Conservation (phyloP, 139 green algal genomes). For the Tetraselmis striata region DNA sequence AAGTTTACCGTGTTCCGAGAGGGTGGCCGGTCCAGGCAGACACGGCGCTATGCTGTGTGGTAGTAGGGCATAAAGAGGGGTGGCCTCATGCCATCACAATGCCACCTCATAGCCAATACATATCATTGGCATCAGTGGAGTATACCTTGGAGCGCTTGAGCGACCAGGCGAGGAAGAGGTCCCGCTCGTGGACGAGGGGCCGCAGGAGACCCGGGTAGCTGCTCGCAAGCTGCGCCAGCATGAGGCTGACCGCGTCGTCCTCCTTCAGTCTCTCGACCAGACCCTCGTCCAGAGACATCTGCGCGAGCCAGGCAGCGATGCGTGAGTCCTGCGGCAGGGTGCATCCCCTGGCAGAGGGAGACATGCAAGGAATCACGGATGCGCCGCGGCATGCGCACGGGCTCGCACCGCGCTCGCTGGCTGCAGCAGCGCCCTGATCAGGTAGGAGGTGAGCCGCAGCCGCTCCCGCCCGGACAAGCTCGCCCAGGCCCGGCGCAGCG, state of each 20-base stretch:
- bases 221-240: constrained; percentile 11
- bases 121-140: no score
- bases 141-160: constrained; percentile 59
- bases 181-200: constrained; percentile 55
- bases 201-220: constrained; percentile 7
- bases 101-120: no score
- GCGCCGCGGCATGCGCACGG: no score
- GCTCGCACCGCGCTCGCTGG: neutral
- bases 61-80: no score
- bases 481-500: constrained; percentile 56
- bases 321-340: no score
- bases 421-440: neutral
- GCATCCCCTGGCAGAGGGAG: no score
- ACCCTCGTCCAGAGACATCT: neutral
- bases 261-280: constrained; percentile 24
- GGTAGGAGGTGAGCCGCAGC: constrained; percentile 20
- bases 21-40: no score
- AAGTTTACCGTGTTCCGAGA: no score
- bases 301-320: no score
- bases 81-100: no score
- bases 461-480: constrained; percentile 34
- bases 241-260: constrained; percentile 37
- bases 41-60: no score
- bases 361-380: no score
- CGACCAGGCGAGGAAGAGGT: constrained; percentile 70